Evolutionary conservation across 176 grass and related monocot species (phyloP).

Genomic region (Musa acuminata): DNA sequence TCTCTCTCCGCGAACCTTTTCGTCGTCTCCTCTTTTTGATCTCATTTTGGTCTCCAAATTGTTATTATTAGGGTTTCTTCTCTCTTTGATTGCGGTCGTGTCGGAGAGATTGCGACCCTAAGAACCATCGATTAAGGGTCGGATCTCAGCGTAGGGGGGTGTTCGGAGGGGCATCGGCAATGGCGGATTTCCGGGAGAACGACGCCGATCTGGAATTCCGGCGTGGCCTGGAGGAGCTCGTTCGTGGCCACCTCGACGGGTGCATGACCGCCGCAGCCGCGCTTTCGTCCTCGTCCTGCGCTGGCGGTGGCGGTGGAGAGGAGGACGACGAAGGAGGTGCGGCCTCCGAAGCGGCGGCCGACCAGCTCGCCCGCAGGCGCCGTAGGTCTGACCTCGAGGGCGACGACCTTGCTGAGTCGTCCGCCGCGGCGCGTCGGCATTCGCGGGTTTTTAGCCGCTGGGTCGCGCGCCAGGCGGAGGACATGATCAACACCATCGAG

Average conservation of each 20-base stretch:
- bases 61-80: neutral
- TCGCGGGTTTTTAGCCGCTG: conserved; percentile 19
- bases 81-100: neutral
- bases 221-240: conserved; percentile 17
- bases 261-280: neutral
- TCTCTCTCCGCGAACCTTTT: neutral
- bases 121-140: neutral
- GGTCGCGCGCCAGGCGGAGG: conserved; percentile 25
- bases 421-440: conserved; percentile 11
- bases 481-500: conserved; percentile 25
- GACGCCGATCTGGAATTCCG: conserved; percentile 19
- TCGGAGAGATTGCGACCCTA: neutral
- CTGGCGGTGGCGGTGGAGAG: neutral
- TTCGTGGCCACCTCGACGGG: neutral
- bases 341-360: neutral
- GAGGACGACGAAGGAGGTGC: neutral
- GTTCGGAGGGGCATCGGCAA: neutral
- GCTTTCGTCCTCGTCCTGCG: neutral
- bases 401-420: conserved; percentile 16
- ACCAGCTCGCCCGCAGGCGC: neutral
- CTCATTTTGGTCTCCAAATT: neutral
- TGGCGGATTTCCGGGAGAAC: conserved; percentile 14
- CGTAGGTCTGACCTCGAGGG: conserved; percentile 2
- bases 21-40: neutral
- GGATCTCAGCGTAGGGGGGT: neutral